Evolutionary conservation across 2,329 filamentous ascomycete genomes (phyloP).

Genomic region (Nannizziopsis barbatae): DNA sequence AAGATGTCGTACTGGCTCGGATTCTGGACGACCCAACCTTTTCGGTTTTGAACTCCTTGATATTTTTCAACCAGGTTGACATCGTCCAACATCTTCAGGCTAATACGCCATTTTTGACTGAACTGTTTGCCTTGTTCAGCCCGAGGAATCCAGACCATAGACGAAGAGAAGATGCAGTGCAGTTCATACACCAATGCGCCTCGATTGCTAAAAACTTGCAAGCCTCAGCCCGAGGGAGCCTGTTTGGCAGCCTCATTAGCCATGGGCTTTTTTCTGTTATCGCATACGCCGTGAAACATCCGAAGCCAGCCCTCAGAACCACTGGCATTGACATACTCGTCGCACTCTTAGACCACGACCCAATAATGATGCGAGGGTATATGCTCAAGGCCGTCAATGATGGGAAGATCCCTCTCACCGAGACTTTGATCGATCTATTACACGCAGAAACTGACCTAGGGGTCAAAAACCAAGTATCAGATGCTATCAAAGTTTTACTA

Average conservation of each 20-base stretch:
- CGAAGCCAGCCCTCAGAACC: constrained; percentile 72
- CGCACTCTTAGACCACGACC: constrained; percentile 89
- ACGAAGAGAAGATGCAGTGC: constrained; percentile 83
- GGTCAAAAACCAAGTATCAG: constrained; percentile 88
- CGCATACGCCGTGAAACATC: constrained; percentile 77
- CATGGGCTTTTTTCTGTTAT: constrained; percentile 84
- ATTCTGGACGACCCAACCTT: constrained; percentile 97
- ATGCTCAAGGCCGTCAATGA: constrained; percentile 88
- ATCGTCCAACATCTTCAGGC: constrained; percentile 90
- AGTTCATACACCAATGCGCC: constrained; percentile 95
- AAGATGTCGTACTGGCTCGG: constrained; percentile 92
- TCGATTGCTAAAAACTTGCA: constrained; percentile 90
- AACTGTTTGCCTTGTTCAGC: constrained; percentile 78
- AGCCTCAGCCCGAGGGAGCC: constrained; percentile 61
- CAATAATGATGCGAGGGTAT: constrained; percentile 82
- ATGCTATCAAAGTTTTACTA: constrained; percentile 85
- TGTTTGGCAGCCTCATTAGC: constrained; percentile 82
- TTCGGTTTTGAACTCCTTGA: constrained; percentile 90
- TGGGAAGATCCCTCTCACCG: constrained; percentile 72
- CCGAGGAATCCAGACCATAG: constrained; percentile 51
- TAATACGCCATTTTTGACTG: constrained; percentile 65
- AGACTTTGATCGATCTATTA: constrained; percentile 83
- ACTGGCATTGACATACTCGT: constrained; percentile 90
- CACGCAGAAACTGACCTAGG: constrained; percentile 85
- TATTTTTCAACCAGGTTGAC: constrained; percentile 98